Evolutionary conservation across 2,329 filamentous ascomycete species (phyloP), one percentile per base, ranked within the genome.

Genomic region (Apiospora rasikravindrae): DNA sequence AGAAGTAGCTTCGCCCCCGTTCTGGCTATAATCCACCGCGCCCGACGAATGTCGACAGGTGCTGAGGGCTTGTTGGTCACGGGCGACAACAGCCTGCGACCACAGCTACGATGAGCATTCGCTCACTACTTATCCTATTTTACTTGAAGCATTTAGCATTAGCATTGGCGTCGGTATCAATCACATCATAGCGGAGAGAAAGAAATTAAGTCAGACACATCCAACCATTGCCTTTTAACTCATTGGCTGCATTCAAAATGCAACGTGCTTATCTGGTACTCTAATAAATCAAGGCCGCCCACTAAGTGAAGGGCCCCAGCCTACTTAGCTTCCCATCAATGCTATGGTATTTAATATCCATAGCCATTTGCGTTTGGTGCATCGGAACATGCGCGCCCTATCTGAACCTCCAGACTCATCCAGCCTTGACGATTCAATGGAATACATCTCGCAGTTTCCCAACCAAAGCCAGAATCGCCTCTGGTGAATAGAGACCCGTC

Each of bases 1-100:
- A 64, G 10, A n/a, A 64, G 57, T 40, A 64, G 57, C 33, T 64
- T 24, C 29, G 57, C 19, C 33, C 57, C 57, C 33, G 33, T 64
- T 64, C 33, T 64, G 57, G 57, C 57, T 40, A 40, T 64, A 16
- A 64, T 64, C 10, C 57, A 64, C n/a, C 57, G 29, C n/a, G 57
- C 57, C 13, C 57, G 8, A 40, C 57, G 33, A 11, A 33, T 22
- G 3, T 40, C 57, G 22, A 64, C 57, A n/a, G 33, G 57, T 6
- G 19, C 19, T 3, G 57, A 64, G 4, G n/a, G 22, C 40, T 64
- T 40, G 33, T 64, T 64, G 19, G 57, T 33, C 33, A 6, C 4
- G 10, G 57, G 57, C 11, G 57, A 64, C 22, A 24, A 14, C 24
- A 40, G 6, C 53, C 53, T 61, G 10, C 57, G 57, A 40, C 8